Conservation (phyloP, 2,329 filamentous ascomycete species). For the Colletotrichum sp. region DNA sequence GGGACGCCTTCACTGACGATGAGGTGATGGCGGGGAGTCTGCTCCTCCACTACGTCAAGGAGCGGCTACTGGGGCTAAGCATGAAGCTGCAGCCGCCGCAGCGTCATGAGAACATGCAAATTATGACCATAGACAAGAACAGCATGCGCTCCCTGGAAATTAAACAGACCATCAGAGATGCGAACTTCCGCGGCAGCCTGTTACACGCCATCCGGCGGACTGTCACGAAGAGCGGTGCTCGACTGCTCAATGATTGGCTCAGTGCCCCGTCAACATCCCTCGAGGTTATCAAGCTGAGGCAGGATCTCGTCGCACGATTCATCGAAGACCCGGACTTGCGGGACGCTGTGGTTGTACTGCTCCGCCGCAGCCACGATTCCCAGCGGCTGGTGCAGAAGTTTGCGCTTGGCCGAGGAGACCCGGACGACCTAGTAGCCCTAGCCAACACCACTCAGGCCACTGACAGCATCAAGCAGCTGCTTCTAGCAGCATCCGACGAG, state of each 20-base stretch:
- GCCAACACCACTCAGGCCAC: slow-evolving; percentile 82
- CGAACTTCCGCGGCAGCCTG: slow-evolving; percentile 79
- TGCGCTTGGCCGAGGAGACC: slow-evolving; percentile 86
- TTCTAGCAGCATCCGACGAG: slow-evolving; percentile 32
- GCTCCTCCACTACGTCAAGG: slow-evolving; percentile 83
- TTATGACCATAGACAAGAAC: slow-evolving; percentile 92
- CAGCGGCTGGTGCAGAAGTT: slow-evolving; percentile 94
- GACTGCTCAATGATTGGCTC: slow-evolving; percentile 85
- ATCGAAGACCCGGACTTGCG: slow-evolving; percentile 70
- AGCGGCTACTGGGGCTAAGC: slow-evolving; percentile 76
- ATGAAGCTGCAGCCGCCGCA: slow-evolving; percentile 85
- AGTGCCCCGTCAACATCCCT: slow-evolving; percentile 90
- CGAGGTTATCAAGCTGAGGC: slow-evolving; percentile 75
- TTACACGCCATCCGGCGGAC: slow-evolving; percentile 90
- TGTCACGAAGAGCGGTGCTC: slow-evolving; percentile 87
- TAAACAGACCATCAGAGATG: slow-evolving; percentile 82
- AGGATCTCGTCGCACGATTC: slow-evolving; percentile 83
- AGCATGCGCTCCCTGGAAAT: slow-evolving; percentile 91
- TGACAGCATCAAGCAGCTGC: slow-evolving; percentile 63
- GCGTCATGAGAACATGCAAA: slow-evolving; percentile 74
- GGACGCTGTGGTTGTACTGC: slow-evolving; percentile 70
- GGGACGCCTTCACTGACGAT: slow-evolving; percentile 63
- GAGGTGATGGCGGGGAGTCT: slow-evolving; percentile 81
- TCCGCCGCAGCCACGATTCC: slow-evolving; percentile 82
- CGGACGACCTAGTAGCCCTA: slow-evolving; percentile 86